A percentile compares a stretch with the other conserved stretches of the same genome.
These are phyloP conservation scores for Ustilaginoidea virens DNA, from an alignment of 2,329 filamentous ascomycete species.

Conservation along the genomic window DNA sequence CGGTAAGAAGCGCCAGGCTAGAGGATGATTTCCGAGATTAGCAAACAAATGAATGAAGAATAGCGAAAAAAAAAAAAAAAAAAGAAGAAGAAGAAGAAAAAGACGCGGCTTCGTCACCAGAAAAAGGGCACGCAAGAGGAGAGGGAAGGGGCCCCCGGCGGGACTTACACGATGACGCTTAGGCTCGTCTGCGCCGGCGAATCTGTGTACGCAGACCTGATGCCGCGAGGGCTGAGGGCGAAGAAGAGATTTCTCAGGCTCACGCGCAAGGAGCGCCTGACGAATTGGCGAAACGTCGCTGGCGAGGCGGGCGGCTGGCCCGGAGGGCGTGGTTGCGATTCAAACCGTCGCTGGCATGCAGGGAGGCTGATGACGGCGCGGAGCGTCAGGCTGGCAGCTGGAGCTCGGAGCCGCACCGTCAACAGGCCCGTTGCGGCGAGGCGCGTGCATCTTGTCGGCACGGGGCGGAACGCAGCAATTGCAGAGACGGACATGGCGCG, in stretches of 20 bases:
- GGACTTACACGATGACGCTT: constrained; percentile 16
- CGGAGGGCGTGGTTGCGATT: constrained; percentile 14
- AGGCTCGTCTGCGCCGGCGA: constrained; percentile 15
- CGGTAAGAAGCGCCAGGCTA: constrained; percentile 15
- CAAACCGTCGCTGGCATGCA: constrained; percentile 13
- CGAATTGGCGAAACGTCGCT: constrained; percentile 15
- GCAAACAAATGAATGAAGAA: too few relatives aligned
- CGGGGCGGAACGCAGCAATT: constrained; percentile 18
- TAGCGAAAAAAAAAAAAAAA: not conserved
- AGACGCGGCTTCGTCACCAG: not conserved
- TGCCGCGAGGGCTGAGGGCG: constrained; percentile 19
- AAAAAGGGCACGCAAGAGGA: not conserved
- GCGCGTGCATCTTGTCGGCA: constrained; percentile 15
- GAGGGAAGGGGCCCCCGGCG: not conserved
- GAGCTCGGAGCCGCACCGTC: constrained; percentile 17
- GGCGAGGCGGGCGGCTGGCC: too few relatives aligned
- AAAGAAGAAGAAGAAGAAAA: not conserved
- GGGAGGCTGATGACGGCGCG: constrained; percentile 15
- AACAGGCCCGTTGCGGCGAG: constrained; percentile 15
- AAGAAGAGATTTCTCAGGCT: constrained; percentile 19
- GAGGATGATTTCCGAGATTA: too few relatives aligned
- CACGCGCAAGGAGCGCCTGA: constrained; percentile 15
- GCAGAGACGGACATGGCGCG: constrained; percentile 18
- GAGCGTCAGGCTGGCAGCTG: constrained; percentile 12
- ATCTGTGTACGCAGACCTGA: constrained; percentile 18